Evolutionary conservation across 164 flowering plant genomes (phyloP).

Genomic region (Vitis cinerea): DNA sequence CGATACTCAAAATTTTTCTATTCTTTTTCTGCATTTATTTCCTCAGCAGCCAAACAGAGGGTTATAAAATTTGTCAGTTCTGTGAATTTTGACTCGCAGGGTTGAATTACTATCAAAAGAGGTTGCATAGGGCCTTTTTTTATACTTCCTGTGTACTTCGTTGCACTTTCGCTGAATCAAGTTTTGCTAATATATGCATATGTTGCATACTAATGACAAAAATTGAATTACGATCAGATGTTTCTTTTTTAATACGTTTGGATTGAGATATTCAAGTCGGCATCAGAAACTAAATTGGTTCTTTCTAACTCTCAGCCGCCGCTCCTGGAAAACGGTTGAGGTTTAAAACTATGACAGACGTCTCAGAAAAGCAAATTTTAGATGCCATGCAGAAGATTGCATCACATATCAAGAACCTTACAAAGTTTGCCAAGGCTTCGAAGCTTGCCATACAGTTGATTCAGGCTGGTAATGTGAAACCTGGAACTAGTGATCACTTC

Average conservation of each 20-base stretch:
- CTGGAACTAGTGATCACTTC: conserved; percentile 66
- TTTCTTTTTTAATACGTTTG: background rate
- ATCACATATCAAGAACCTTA: conserved; percentile 69
- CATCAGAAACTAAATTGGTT: conserved; percentile 6
- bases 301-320: conserved; percentile 23
- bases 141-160: background rate
- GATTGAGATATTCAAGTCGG: background rate
- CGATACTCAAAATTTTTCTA: no score
- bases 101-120: no score
- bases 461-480: conserved; percentile 83
- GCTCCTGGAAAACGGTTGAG: conserved; percentile 60
- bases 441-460: conserved; percentile 92
- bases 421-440: conserved; percentile 84
- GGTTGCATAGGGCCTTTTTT: no score
- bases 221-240: background rate
- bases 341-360: conserved; percentile 85
- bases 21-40: no score
- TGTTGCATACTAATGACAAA: background rate
- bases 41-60: no score
- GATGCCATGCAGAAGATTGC: conserved; percentile 95
- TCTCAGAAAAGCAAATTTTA: conserved; percentile 74
- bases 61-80: no score
- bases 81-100: no score
- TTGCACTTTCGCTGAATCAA: background rate
- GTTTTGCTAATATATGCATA: background rate